phyloP scores from a whole-genome alignment of 2,329 filamentous ascomycete genomes.

The Sclerotinia nivalis region DNA sequence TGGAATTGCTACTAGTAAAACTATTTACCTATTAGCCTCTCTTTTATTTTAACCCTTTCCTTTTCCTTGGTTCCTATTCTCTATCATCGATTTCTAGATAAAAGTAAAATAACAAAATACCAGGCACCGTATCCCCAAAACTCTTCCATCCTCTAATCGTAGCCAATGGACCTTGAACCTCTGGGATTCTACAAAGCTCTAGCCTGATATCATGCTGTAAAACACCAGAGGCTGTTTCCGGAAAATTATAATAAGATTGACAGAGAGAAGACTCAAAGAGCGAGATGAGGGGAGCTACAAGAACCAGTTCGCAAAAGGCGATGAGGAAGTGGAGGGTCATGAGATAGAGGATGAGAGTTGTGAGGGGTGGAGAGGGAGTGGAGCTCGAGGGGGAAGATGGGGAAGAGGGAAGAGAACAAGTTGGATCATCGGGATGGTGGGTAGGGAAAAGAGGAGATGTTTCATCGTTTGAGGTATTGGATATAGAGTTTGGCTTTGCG shows the following conservation, averaged over 20 bases:
- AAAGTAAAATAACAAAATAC: constrained; percentile 24
- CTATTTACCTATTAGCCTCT: constrained; percentile 25
- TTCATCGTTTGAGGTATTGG: not conserved
- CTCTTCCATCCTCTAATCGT: constrained; percentile 40
- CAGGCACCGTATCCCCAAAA: constrained; percentile 38
- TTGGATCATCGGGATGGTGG: not conserved
- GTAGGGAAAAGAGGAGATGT: not conserved
- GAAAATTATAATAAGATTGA: constrained; percentile 35
- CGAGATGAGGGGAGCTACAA: constrained; percentile 38
- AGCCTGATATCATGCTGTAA: constrained; percentile 25
- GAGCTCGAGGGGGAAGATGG: not conserved
- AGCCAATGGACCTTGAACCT: constrained; percentile 37
- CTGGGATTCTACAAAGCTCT: constrained; percentile 35
- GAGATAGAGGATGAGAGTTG: constrained; percentile 34
- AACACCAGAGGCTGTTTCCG: not conserved
- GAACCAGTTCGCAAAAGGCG: constrained; percentile 38
- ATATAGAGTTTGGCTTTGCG: not conserved
- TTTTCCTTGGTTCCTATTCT: constrained; percentile 10
- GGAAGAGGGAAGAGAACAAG: not conserved
- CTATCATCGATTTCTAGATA: not conserved
- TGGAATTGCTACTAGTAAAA: constrained; percentile 39
- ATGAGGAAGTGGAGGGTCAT: constrained; percentile 41
- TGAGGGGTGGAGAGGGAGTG: not conserved
- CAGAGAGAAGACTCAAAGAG: constrained; percentile 40
- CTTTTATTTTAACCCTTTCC: not conserved